Percentiles rank a stretch among this genome's conserved stretches.
Conservation (phyloP, 768 basidiomycete species). For the Tremella mesenterica region DNA sequence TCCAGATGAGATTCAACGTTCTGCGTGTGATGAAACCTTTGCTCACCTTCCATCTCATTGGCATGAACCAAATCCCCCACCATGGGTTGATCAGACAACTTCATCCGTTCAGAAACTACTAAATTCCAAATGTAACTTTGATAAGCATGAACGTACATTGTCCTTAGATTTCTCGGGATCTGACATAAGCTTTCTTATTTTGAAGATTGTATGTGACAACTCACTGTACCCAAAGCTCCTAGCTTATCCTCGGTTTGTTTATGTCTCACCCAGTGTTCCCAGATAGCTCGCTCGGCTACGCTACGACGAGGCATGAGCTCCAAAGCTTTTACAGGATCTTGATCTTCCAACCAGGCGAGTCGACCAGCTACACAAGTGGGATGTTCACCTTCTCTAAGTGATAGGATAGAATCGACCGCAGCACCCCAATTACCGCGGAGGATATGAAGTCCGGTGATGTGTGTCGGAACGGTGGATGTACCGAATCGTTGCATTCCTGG, state of each 20-base stretch:
- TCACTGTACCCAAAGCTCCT: conserved; percentile 75
- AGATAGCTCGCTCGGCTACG: conserved; percentile 83
- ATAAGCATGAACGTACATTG: conserved; percentile 98
- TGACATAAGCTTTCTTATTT: conserved; percentile 39
- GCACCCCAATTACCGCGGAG: conserved; percentile 82
- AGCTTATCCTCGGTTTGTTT: conserved; percentile 61
- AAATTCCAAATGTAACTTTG: conserved; percentile 99
- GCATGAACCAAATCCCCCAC: conserved; percentile 88
- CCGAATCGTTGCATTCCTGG: conserved; percentile 98
- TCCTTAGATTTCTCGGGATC: conserved; percentile 89
- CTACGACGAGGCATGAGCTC: conserved; percentile 79
- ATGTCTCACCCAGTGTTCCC: conserved; percentile 75
- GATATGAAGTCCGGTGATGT: conserved; percentile 82
- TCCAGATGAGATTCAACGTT: not conserved
- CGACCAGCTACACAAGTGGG: conserved; percentile 78
- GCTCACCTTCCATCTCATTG: conserved; percentile 30
- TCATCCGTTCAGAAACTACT: conserved; percentile 87
- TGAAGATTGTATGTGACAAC: conserved; percentile 3
- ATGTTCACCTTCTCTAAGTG: conserved; percentile 79
- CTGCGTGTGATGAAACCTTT: not conserved
- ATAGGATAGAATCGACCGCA: conserved; percentile 73
- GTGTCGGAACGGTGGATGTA: conserved; percentile 90
- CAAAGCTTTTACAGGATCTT: conserved; percentile 70
- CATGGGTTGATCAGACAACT: conserved; percentile 61
- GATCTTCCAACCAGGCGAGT: conserved; percentile 78